A percentile compares a stretch with the other conserved stretches of the same genome.
Evolutionary conservation across 2,329 filamentous ascomycete species (phyloP).

Genomic region (Hirsutella minnesotensis): DNA sequence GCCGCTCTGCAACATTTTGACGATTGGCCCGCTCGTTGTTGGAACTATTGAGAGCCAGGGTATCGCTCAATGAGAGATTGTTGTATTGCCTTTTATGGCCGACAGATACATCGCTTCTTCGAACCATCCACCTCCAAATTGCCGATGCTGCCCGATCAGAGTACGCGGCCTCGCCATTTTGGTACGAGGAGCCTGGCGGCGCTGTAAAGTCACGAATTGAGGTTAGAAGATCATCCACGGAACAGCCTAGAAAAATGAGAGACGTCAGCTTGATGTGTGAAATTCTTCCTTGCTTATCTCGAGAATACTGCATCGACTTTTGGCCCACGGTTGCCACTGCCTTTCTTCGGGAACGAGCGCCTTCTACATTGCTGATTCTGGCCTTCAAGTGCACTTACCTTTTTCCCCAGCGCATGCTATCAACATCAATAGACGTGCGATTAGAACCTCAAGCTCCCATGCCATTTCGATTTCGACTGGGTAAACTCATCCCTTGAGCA

Average conservation of each 20-base stretch:
- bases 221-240: conserved; percentile 18
- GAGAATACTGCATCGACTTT: too few species aligned
- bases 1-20: background rate
- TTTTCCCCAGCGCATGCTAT: conserved; percentile 26
- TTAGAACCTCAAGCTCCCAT: conserved; percentile 26
- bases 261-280: conserved; percentile 3
- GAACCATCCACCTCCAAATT: conserved; percentile 24
- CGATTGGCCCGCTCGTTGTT: background rate
- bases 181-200: conserved; percentile 6
- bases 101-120: conserved; percentile 23
- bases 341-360: too few species aligned
- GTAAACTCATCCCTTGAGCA: conserved; percentile 14
- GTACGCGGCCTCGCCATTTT: conserved; percentile 5
- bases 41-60: conserved; percentile 12
- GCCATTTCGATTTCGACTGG: conserved; percentile 15
- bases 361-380: too few species aligned
- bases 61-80: conserved; percentile 24
- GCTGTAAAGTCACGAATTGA: conserved; percentile 16
- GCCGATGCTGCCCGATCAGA: conserved; percentile 16
- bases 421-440: conserved; percentile 22
- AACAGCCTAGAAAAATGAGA: conserved; percentile 15
- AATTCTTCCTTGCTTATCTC: background rate
- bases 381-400: conserved; percentile 15
- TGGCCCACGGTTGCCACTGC: too few species aligned
- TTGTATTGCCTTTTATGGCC: conserved; percentile 20